phyloP scores from a whole-genome alignment of 2,329 filamentous ascomycete genomes.

The Dichotomopilus funicola region DNA sequence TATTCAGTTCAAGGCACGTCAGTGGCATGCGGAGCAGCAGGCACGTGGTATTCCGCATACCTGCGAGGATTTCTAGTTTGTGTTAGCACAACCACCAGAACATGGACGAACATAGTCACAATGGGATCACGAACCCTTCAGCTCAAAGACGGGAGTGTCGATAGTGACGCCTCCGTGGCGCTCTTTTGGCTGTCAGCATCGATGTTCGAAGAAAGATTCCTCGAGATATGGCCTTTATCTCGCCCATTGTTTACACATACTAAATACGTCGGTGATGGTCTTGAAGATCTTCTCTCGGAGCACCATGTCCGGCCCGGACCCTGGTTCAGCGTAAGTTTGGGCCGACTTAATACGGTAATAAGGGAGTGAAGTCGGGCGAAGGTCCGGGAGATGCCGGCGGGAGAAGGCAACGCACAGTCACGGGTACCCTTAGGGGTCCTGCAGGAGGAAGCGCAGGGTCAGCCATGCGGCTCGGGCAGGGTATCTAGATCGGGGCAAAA shows the following conservation, averaged over 20 bases:
- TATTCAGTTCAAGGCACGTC: slow-evolving; percentile 28
- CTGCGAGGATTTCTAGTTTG: slow-evolving; percentile 19
- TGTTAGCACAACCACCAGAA: slow-evolving; percentile 38
- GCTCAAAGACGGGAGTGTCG: slow-evolving; percentile 69
- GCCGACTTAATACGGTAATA: background rate
- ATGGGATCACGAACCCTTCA: slow-evolving; percentile 42
- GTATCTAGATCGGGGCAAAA: background rate
- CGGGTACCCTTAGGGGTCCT: slow-evolving; percentile 77
- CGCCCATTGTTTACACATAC: slow-evolving; percentile 10
- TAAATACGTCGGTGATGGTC: slow-evolving; percentile 23
- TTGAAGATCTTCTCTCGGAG: slow-evolving; percentile 34
- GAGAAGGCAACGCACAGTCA: slow-evolving; percentile 38
- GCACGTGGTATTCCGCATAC: slow-evolving; percentile 2
- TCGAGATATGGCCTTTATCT: background rate
- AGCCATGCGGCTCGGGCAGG: background rate
- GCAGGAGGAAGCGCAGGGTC: slow-evolving; percentile 35
- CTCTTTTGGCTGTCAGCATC: slow-evolving; percentile 25
- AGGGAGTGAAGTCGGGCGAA: background rate
- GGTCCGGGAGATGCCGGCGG: background rate
- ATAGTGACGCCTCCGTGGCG: slow-evolving; percentile 65
- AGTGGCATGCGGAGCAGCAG: background rate
- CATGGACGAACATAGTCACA: slow-evolving; percentile 33
- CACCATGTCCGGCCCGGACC: slow-evolving; percentile 60
- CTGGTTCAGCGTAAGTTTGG: slow-evolving; percentile 6
- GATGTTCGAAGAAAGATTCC: background rate